Percentiles rank a stretch among this genome's conserved stretches.
These are phyloP conservation scores for Xeromyces bisporus DNA, from an alignment of 495 filamentous ascomycete genomes.

Conservation along the genomic window DNA sequence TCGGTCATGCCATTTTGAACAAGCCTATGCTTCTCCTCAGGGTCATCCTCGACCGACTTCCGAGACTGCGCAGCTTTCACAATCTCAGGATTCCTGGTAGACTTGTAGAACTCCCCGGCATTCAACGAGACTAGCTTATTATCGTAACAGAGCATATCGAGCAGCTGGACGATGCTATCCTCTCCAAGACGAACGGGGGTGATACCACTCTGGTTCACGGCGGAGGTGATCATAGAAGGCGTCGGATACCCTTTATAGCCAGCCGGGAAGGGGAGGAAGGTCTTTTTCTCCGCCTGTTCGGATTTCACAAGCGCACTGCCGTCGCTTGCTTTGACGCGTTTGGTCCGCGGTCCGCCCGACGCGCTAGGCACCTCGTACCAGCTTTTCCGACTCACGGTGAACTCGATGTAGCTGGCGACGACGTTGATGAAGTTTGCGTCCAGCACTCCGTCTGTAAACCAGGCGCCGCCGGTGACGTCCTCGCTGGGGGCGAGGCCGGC, in stretches of 20 bases:
- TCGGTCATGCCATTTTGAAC: constrained; percentile 61
- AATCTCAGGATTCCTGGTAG: constrained; percentile 23
- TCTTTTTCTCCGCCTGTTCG: constrained; percentile 17
- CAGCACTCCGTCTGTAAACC: constrained; percentile 77
- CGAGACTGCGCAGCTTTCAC: constrained; percentile 25
- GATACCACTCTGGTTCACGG: constrained; percentile 47
- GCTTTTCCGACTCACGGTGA: constrained; percentile 50
- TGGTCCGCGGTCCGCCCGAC: constrained; percentile 13
- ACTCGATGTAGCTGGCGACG: constrained; percentile 49
- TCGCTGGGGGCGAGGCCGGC: constrained; percentile 57
- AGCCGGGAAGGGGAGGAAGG: constrained; percentile 46
- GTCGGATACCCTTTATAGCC: constrained; percentile 63
- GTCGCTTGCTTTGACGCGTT: constrained; percentile 28
- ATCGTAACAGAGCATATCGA: constrained; percentile 77
- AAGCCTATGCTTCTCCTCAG: constrained; percentile 11
- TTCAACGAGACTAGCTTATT: constrained; percentile 39
- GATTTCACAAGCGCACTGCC: constrained; percentile 18
- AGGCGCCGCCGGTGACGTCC: constrained; percentile 78
- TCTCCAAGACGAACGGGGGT: constrained; percentile 47
- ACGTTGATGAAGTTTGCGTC: constrained; percentile 72
- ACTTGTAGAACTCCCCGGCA: constrained; percentile 35
- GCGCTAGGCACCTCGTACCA: constrained; percentile 37
- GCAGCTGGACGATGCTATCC: constrained; percentile 59
- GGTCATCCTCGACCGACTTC: constrained; percentile 15
- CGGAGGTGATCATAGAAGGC: constrained; percentile 48